Percentiles rank a stretch among this genome's conserved stretches.
Conservation (phyloP, 495 filamentous ascomycete species). For the Astrocystis sublimbata region DNA sequence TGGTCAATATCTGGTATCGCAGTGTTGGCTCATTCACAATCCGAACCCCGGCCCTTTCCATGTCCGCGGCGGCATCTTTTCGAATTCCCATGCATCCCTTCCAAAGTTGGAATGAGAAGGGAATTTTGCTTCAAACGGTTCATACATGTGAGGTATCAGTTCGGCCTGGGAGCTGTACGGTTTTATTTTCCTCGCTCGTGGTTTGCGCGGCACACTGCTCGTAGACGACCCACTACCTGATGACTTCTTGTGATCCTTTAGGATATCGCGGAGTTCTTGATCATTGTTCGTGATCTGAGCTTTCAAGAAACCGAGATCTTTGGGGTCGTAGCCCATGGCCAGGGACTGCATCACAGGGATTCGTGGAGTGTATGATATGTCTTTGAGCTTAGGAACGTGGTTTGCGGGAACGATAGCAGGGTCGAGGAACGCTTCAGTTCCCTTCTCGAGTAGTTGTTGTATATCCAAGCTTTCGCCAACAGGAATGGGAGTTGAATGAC, state of each 20-base stretch:
- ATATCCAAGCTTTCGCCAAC: slow-evolving; percentile 88
- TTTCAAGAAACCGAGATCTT: slow-evolving; percentile 64
- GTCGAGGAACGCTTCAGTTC: slow-evolving; percentile 63
- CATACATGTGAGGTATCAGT: slow-evolving; percentile 31
- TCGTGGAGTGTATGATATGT: slow-evolving; percentile 67
- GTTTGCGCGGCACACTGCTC: slow-evolving; percentile 12
- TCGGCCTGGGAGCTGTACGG: slow-evolving; percentile 32
- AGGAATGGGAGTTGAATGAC: slow-evolving; percentile 73
- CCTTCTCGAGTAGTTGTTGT: slow-evolving; percentile 67
- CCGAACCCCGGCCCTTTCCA: not conserved
- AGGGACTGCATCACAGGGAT: slow-evolving; percentile 77
- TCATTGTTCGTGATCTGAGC: slow-evolving; percentile 82
- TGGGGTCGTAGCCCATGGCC: slow-evolving; percentile 27
- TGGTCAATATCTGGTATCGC: slow-evolving; percentile 7
- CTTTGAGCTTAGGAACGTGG: slow-evolving; percentile 53
- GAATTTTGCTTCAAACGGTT: slow-evolving; percentile 29
- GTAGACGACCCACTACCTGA: not conserved
- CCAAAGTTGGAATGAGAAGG: slow-evolving; percentile 12
- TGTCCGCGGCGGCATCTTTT: slow-evolving; percentile 21
- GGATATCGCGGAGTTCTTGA: slow-evolving; percentile 69
- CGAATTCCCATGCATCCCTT: slow-evolving; percentile 23
- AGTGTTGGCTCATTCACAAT: not conserved
- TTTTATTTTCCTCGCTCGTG: slow-evolving; percentile 23
- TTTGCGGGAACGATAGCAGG: slow-evolving; percentile 53
- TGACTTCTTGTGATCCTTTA: slow-evolving; percentile 55